Evolutionary conservation across 1,139 yeast genomes (phyloP).

Genomic region (Trichomonascaceae sp.): DNA sequence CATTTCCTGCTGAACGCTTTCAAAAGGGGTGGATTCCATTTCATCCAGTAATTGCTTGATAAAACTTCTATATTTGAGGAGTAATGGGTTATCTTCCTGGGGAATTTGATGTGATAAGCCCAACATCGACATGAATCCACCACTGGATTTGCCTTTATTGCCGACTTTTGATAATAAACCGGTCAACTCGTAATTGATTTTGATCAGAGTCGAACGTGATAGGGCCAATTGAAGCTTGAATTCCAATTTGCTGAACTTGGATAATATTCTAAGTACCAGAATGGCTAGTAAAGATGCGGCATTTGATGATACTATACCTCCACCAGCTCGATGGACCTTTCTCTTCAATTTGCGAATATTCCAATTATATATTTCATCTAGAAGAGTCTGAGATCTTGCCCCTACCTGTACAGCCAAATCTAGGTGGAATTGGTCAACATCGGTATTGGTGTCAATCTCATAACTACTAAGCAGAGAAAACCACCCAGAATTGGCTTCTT

Average conservation of each 20-base stretch:
- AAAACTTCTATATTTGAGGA: constrained; percentile 29
- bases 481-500: constrained; percentile 30
- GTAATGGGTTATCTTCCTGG: constrained; percentile 19
- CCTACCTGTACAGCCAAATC: constrained; percentile 32
- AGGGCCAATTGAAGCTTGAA: constrained; percentile 30
- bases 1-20: constrained; percentile 32
- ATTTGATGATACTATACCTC: constrained; percentile 23
- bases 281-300: constrained; percentile 32
- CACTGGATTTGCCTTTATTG: constrained; percentile 2
- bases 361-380: constrained; percentile 29
- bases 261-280: constrained; percentile 30
- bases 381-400: constrained; percentile 25
- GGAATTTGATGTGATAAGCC: background rate
- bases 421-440: constrained; percentile 29
- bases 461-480: constrained; percentile 24
- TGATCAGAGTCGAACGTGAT: constrained; percentile 32
- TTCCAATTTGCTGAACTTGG: constrained; percentile 27
- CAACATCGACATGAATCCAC: constrained; percentile 6
- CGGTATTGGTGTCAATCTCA: constrained; percentile 9
- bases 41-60: constrained; percentile 30
- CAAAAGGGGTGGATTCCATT: constrained; percentile 30
- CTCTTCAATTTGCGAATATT: constrained; percentile 28
- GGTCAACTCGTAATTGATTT: constrained; percentile 32
- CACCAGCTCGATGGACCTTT: constrained; percentile 22
- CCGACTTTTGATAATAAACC: constrained; percentile 21